phyloP scores from a whole-genome alignment of 148 eudicot genomes.

The Silene conica region DNA sequence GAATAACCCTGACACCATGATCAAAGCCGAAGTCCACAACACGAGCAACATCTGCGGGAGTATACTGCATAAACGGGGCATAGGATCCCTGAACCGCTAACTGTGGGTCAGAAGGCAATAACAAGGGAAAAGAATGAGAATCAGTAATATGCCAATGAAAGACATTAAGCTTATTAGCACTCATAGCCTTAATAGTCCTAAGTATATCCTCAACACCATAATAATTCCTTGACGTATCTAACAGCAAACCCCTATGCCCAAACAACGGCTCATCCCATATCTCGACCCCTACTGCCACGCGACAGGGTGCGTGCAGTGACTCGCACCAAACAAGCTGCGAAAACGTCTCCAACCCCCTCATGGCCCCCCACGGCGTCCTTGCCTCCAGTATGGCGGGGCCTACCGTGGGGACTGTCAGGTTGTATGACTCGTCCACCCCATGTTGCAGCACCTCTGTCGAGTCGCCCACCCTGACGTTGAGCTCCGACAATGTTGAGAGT shows the following conservation, averaged over 20 bases:
- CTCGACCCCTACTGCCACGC: constrained; percentile 43
- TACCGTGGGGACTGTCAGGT: constrained; percentile 40
- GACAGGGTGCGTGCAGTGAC: constrained; percentile 24
- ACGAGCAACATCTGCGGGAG: constrained; percentile 53
- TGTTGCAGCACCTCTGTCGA: constrained; percentile 39
- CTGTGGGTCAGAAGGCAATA: constrained; percentile 61
- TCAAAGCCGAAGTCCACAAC: constrained; percentile 70
- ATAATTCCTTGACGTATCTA: constrained; percentile 80
- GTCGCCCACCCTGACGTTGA: constrained; percentile 37
- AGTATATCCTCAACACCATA: constrained; percentile 51
- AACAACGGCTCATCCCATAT: constrained; percentile 56
- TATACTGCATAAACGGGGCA: constrained; percentile 60
- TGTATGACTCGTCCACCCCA: constrained; percentile 74
- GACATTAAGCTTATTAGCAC: constrained; percentile 78
- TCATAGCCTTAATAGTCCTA: constrained; percentile 64
- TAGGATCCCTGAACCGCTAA: constrained; percentile 67
- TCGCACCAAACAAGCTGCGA: constrained; percentile 41
- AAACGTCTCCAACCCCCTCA: constrained; percentile 51
- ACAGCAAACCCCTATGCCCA: constrained; percentile 61
- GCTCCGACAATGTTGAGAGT: constrained; percentile 23
- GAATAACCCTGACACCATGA: constrained; percentile 80
- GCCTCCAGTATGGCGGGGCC: constrained; percentile 43
- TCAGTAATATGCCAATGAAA: constrained; percentile 96
- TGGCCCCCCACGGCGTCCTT: constrained; percentile 80
- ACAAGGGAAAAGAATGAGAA: constrained; percentile 81